phyloP scores from a whole-genome alignment of 129 eudicot genomes.

The Flaveria sonorensis region DNA sequence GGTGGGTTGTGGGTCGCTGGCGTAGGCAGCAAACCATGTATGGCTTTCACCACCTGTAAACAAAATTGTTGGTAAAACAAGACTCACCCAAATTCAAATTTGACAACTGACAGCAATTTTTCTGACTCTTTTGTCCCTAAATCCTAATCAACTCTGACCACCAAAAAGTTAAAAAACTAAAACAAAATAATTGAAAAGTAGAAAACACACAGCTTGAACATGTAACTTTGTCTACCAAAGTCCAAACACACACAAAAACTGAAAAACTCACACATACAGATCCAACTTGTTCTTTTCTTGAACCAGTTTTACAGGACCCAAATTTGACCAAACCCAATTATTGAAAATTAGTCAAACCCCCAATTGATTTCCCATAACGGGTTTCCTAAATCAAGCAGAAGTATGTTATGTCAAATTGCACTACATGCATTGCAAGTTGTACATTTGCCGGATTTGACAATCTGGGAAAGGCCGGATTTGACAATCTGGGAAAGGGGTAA shows the following conservation, averaged over 20 bases:
- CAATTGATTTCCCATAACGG: conserved; percentile 5
- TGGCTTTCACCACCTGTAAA: conserved; percentile 88
- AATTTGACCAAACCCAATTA: conserved; percentile 25
- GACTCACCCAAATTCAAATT: conserved; percentile 36
- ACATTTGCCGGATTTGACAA: conserved; percentile 8
- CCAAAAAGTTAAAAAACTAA: background rate
- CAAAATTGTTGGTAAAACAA: conserved; percentile 47
- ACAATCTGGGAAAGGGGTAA: conserved; percentile 11
- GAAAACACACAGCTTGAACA: background rate
- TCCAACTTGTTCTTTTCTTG: conserved; percentile 26
- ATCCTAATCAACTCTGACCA: conserved; percentile 14
- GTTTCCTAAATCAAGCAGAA: conserved; percentile 18
- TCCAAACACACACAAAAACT: conserved; percentile 9
- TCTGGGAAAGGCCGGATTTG: no score
- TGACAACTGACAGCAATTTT: conserved; percentile 3
- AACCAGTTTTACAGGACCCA: conserved; percentile 9
- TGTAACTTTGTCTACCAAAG: conserved; percentile 15
- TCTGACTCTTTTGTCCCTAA: conserved; percentile 13
- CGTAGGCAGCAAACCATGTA: conserved; percentile 56
- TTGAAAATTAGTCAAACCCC: conserved; percentile 29
- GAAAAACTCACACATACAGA: conserved; percentile 15
- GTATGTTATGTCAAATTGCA: conserved; percentile 5
- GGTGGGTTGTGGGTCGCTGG: conserved; percentile 37
- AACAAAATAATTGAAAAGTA: background rate
- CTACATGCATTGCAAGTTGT: background rate